phyloP scores from a whole-genome alignment of 164 flowering plant species.

The Nelumbo lutea region DNA sequence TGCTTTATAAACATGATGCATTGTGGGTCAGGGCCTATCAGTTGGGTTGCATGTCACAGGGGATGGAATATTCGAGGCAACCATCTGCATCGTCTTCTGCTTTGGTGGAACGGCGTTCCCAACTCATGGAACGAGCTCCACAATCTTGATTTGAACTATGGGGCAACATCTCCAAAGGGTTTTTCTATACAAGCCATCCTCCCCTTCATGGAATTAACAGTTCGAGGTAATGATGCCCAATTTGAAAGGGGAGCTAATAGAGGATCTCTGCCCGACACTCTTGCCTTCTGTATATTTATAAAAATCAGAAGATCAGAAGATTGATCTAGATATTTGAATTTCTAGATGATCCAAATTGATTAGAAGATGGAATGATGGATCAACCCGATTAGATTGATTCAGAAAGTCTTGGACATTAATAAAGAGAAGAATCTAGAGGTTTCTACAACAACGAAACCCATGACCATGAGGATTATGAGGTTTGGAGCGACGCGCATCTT shows the following conservation, averaged over 20 bases:
- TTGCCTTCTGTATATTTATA: constrained; percentile 14
- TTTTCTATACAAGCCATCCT: constrained; percentile 56
- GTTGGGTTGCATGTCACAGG: constrained; percentile 28
- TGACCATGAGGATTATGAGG: too few species aligned
- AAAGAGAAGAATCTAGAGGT: too few species aligned
- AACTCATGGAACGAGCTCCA: constrained; percentile 97
- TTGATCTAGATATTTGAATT: too few species aligned
- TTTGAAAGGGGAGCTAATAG: neutral
- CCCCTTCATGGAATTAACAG: constrained; percentile 60
- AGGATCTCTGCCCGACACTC: neutral
- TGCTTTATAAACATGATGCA: neutral
- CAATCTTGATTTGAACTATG: constrained; percentile 75
- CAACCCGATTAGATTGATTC: too few species aligned
- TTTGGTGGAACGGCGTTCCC: constrained; percentile 85
- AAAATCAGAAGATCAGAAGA: too few species aligned
- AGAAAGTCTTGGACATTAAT: too few species aligned
- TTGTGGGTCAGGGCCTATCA: neutral
- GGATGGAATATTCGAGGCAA: constrained; percentile 52
- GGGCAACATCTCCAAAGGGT: constrained; percentile 60
- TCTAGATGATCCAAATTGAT: too few species aligned
- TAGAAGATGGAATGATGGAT: too few species aligned
- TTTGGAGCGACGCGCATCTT: too few species aligned
- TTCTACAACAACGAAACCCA: too few species aligned
- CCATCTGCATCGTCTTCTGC: constrained; percentile 72
- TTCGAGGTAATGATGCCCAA: constrained; percentile 10